These are phyloP conservation scores for Fusarium fracticaudum DNA, from an alignment of 2,329 filamentous ascomycete species.

Conservation along the genomic window DNA sequence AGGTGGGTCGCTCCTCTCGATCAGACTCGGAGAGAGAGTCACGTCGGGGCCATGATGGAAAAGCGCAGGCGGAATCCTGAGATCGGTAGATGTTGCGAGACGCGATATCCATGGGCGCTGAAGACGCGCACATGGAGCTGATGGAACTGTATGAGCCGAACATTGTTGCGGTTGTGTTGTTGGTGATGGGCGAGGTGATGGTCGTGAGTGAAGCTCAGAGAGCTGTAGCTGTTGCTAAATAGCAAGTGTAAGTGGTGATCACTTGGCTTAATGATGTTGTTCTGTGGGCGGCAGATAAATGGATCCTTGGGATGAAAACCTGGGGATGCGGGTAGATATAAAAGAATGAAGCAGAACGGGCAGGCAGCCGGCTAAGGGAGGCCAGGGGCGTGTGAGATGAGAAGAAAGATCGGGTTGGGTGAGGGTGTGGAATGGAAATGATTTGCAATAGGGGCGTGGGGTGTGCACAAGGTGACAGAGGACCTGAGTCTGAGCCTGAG, in stretches of 20 bases:
- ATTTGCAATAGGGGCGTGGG: constrained; percentile 21
- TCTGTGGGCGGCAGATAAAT: constrained; percentile 31
- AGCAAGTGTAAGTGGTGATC: constrained; percentile 30
- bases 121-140: constrained; percentile 57
- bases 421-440: constrained; percentile 32
- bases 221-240: constrained; percentile 28
- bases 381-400: constrained; percentile 33
- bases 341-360: constrained; percentile 39
- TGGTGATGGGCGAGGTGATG: constrained; percentile 35
- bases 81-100: constrained; percentile 51
- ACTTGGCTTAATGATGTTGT: constrained; percentile 28
- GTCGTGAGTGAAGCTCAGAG: constrained; percentile 31
- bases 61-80: constrained; percentile 61
- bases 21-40: constrained; percentile 59
- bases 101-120: constrained; percentile 59
- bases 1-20: constrained; percentile 58
- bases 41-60: constrained; percentile 67
- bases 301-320: constrained; percentile 28
- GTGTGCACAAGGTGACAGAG: background rate
- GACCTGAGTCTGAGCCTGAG: background rate
- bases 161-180: constrained; percentile 50
- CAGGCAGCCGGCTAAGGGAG: constrained; percentile 40
- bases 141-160: constrained; percentile 62
- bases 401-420: constrained; percentile 15
- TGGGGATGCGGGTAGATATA: constrained; percentile 43